phyloP scores from a whole-genome alignment of 176 grass and related monocot species.

The Raddia guianensis region DNA sequence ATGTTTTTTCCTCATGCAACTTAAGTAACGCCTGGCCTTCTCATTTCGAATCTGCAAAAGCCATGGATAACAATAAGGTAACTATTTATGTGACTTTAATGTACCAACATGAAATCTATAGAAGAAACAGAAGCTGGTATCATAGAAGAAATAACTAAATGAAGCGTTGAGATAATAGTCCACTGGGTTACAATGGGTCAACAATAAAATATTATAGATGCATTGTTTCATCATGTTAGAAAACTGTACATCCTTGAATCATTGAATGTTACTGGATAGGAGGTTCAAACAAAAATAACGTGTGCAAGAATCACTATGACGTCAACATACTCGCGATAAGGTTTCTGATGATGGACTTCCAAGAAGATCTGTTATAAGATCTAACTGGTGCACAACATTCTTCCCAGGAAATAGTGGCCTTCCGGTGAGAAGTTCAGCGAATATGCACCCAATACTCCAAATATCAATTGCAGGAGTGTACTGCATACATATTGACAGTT shows the following conservation, averaged over 20 bases:
- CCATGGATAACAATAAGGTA: background rate
- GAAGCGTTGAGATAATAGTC: background rate
- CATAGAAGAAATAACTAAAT: constrained; percentile 8
- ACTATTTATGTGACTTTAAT: background rate
- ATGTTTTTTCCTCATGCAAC: constrained; percentile 77
- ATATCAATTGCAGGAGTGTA: constrained; percentile 96
- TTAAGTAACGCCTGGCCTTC: constrained; percentile 94
- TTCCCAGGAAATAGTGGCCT: constrained; percentile 70
- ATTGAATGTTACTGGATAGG: background rate
- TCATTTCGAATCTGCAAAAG: constrained; percentile 91
- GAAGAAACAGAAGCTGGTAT: background rate
- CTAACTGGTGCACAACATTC: constrained; percentile 82
- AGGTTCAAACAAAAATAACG: background rate
- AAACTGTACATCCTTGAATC: background rate
- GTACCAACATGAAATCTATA: background rate
- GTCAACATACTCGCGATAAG: constrained; percentile 69
- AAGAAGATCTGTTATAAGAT: constrained; percentile 78
- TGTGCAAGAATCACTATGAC: background rate
- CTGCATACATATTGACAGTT: constrained; percentile 42
- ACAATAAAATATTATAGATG: background rate
- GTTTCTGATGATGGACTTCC: constrained; percentile 80
- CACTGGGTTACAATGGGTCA: background rate
- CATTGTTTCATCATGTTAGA: background rate
- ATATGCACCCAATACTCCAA: constrained; percentile 90
- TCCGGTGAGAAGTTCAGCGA: constrained; percentile 74